phyloP scores from a whole-genome alignment of 345 rosid genomes.

The Cardamine chenopodiifolia region DNA sequence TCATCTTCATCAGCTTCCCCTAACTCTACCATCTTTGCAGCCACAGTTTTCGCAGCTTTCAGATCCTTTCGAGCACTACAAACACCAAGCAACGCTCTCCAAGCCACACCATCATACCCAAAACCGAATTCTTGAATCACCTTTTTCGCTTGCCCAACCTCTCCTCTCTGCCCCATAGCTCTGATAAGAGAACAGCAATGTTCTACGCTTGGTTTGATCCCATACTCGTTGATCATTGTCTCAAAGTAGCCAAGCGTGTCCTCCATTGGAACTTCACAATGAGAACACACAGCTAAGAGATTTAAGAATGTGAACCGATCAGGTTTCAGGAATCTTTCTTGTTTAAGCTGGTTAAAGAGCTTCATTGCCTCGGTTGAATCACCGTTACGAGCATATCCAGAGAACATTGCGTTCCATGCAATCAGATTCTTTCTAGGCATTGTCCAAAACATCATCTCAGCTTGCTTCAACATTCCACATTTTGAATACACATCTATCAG shows the following conservation, averaged over 20 bases:
- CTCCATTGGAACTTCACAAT: constrained; percentile 47
- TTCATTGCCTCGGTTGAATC: constrained; percentile 48
- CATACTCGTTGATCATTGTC: constrained; percentile 63
- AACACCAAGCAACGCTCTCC: constrained; percentile 79
- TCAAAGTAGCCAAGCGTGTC: constrained; percentile 50
- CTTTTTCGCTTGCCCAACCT: constrained; percentile 46
- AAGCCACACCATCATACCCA: constrained; percentile 47
- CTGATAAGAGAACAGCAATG: constrained; percentile 75
- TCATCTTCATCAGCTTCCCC: constrained; percentile 62
- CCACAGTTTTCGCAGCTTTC: constrained; percentile 31
- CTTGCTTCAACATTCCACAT: constrained; percentile 61
- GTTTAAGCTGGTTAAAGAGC: constrained; percentile 54
- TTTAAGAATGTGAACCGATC: constrained; percentile 75
- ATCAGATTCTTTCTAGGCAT: constrained; percentile 59
- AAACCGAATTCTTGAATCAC: constrained; percentile 57
- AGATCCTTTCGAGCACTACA: constrained; percentile 55
- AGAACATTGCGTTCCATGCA: constrained; percentile 80
- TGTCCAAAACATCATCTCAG: constrained; percentile 55
- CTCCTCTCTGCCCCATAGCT: constrained; percentile 63
- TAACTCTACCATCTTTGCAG: constrained; percentile 40
- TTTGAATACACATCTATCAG: constrained; percentile 80
- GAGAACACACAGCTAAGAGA: constrained; percentile 65
- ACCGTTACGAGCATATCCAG: constrained; percentile 76
- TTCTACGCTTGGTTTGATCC: constrained; percentile 61
- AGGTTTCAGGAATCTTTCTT: constrained; percentile 51